A percentile compares a stretch with the other conserved stretches of the same genome.
Conservation (phyloP, 306 rosid genomes). For the Pueraria montana region DNA sequence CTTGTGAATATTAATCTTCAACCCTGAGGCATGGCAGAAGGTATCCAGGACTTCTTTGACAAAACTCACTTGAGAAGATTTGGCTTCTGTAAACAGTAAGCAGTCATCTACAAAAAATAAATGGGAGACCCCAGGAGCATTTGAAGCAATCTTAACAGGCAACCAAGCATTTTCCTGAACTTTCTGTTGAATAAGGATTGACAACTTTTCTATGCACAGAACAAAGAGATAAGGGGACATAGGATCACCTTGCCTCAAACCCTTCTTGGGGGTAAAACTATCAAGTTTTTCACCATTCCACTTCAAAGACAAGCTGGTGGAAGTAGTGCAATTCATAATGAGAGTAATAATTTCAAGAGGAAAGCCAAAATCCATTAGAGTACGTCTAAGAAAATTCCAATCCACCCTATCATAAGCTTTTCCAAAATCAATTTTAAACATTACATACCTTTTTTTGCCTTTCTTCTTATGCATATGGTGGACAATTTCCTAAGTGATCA, state of each 20-base stretch:
- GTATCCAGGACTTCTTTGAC: too few species aligned
- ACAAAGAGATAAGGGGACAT: neutral
- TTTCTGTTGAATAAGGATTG: too few species aligned
- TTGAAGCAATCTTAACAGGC: neutral
- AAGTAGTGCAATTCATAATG: neutral
- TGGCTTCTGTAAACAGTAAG: too few species aligned
- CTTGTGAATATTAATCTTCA: too few species aligned
- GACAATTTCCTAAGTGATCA: neutral
- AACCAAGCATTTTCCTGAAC: too few species aligned
- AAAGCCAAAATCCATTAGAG: too few species aligned
- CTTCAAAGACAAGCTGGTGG: neutral
- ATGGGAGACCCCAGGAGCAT: too few species aligned
- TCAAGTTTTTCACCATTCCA: neutral
- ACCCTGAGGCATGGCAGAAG: too few species aligned
- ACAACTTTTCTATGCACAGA: neutral
- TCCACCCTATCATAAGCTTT: neutral
- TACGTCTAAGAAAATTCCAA: neutral
- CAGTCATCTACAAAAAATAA: too few species aligned
- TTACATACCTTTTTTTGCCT: neutral
- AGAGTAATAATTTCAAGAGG: neutral
- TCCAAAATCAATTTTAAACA: neutral
- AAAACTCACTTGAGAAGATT: too few species aligned
- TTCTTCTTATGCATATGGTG: neutral
- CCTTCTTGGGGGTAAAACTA: neutral
- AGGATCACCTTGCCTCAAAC: neutral